Percentiles rank a stretch among this genome's conserved stretches.
phyloP scores from a whole-genome alignment of 768 basidiomycete genomes.

The Suillus spraguei region DNA sequence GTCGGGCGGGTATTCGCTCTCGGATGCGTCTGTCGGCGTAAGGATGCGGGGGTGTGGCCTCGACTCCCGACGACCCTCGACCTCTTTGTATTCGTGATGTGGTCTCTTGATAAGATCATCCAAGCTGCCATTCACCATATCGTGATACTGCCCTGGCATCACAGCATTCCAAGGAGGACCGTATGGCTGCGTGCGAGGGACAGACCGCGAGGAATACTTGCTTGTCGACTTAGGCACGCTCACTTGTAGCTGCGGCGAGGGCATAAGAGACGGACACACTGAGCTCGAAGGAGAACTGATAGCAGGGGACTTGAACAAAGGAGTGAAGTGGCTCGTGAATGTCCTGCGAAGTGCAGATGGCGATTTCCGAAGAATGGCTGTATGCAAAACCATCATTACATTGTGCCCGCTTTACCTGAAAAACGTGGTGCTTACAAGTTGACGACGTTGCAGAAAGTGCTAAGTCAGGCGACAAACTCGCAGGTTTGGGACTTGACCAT shows the following conservation, averaged over 20 bases:
- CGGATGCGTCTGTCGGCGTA: neutral
- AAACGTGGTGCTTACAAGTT: neutral
- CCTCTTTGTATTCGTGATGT: neutral
- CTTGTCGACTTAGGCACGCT: conserved; percentile 18
- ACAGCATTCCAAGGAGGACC: conserved; percentile 38
- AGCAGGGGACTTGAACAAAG: conserved; percentile 22
- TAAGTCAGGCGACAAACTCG: neutral
- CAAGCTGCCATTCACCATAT: neutral
- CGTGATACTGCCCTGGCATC: conserved; percentile 22
- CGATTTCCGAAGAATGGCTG: conserved; percentile 1
- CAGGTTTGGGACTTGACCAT: conserved; percentile 8
- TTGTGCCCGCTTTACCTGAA: neutral
- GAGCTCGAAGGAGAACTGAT: conserved; percentile 19
- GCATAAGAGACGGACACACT: neutral
- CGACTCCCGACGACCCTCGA: neutral
- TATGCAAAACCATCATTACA: neutral
- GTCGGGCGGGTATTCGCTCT: conserved; percentile 1
- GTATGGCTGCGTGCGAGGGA: conserved; percentile 40
- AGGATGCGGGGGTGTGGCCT: neutral
- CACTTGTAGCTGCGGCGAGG: conserved; percentile 8
- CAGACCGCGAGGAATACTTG: conserved; percentile 26
- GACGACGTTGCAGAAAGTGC: neutral
- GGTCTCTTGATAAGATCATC: conserved; percentile 7
- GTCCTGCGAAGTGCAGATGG: conserved; percentile 12
- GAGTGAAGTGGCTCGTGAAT: conserved; percentile 24